phyloP scores from a whole-genome alignment of 495 filamentous ascomycete genomes.

The Penicillium paxilli region DNA sequence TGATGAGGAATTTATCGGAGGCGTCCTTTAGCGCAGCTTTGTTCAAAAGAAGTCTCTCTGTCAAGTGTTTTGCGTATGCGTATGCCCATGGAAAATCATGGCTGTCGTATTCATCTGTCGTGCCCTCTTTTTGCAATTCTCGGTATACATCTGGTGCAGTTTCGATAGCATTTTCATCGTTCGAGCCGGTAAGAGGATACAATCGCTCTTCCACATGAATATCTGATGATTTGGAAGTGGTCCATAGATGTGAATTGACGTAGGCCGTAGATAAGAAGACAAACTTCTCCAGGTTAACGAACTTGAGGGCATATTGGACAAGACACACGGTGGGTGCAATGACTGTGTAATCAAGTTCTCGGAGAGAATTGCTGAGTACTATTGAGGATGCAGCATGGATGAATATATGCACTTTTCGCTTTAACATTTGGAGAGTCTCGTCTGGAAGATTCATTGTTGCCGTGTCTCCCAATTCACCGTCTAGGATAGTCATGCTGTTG shows the following conservation, averaged over 20 bases:
- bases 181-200: constrained; percentile 16
- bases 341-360: constrained; percentile 23
- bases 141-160: constrained; percentile 18
- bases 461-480: constrained; percentile 27
- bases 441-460: constrained; percentile 29
- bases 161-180: constrained; percentile 8
- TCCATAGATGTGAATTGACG: constrained; percentile 24
- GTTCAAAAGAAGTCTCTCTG: constrained; percentile 18
- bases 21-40: constrained; percentile 18
- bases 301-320: constrained; percentile 24
- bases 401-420: constrained; percentile 23
- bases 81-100: constrained; percentile 30
- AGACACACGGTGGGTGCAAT: constrained; percentile 25
- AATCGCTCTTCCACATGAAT: constrained; percentile 19
- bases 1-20: constrained; percentile 24
- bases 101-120: constrained; percentile 23
- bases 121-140: constrained; percentile 16
- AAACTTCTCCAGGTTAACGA: constrained; percentile 24
- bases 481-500: constrained; percentile 19
- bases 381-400: constrained; percentile 22
- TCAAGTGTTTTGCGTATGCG: constrained; percentile 25
- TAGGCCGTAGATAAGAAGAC: constrained; percentile 25
- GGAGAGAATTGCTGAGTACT: constrained; percentile 19
- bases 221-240: constrained; percentile 14
- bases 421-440: constrained; percentile 22